A percentile compares a stretch with the other conserved stretches of the same genome.
Evolutionary conservation across 768 basidiomycete genomes (phyloP).

Genomic region (Pulveroboletus frians): DNA sequence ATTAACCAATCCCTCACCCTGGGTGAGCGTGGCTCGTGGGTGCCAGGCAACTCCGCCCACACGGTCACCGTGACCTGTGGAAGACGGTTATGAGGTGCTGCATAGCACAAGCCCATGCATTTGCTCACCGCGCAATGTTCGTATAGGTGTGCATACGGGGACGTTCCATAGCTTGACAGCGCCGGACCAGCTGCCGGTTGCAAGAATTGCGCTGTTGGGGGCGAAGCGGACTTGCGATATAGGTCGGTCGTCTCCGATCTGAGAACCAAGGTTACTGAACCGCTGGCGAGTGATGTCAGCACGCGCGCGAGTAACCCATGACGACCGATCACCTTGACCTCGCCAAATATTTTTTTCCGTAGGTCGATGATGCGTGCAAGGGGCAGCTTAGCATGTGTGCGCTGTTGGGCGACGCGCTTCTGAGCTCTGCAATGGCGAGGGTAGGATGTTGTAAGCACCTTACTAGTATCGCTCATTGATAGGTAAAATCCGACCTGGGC

Average conservation of each 20-base stretch:
- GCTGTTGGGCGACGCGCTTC: constrained; percentile 89
- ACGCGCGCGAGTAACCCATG: not conserved
- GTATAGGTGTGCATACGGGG: constrained; percentile 78
- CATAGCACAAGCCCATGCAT: not conserved
- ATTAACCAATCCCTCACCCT: constrained; percentile 62
- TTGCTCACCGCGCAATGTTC: constrained; percentile 62
- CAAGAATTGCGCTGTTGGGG: constrained; percentile 81
- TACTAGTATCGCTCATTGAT: constrained; percentile 46
- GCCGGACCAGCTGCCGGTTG: constrained; percentile 96
- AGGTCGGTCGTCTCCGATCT: constrained; percentile 95
- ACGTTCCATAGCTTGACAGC: constrained; percentile 94
- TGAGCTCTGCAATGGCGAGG: constrained; percentile 76
- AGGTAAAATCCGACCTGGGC: constrained; percentile 81
- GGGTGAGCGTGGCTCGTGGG: constrained; percentile 79
- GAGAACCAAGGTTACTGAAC: constrained; percentile 90
- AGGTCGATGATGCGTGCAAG: constrained; percentile 87
- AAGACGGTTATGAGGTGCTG: constrained; percentile 6
- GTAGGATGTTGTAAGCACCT: constrained; percentile 71
- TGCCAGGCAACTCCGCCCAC: constrained; percentile 98
- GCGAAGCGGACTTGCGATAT: constrained; percentile 92
- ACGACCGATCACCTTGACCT: constrained; percentile 68
- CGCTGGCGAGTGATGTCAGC: constrained; percentile 43
- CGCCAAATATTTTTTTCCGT: constrained; percentile 82
- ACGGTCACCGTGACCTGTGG: constrained; percentile 76
- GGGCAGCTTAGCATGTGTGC: constrained; percentile 81